A percentile compares a stretch with the other conserved stretches of the same genome.
phyloP scores from a whole-genome alignment of 768 basidiomycete genomes.

The Psilocybe cubensis region DNA sequence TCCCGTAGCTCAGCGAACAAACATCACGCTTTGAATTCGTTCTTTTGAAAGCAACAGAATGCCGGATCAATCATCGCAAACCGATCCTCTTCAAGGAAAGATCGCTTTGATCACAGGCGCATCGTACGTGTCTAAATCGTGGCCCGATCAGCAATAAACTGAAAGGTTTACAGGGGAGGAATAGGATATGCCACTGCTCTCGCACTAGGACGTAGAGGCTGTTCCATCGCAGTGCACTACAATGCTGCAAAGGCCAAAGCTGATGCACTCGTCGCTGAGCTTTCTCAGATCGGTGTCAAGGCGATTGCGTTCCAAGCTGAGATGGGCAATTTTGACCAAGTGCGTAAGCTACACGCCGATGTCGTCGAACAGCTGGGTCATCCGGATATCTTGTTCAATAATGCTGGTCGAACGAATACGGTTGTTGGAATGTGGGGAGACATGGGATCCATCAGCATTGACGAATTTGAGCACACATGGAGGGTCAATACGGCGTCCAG shows the following conservation, averaged over 20 bases:
- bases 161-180: conserved; percentile 42
- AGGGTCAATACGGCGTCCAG: conserved; percentile 49
- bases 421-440: conserved; percentile 47
- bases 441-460: conserved; percentile 46
- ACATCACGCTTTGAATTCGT: too few species aligned
- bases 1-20: too few species aligned
- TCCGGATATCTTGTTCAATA: conserved; percentile 56
- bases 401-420: conserved; percentile 46
- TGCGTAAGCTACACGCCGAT: conserved; percentile 43
- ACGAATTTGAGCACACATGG: conserved; percentile 52
- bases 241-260: conserved; percentile 40
- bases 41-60: neutral
- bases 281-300: conserved; percentile 36
- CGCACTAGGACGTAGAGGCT: conserved; percentile 46
- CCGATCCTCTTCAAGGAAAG: conserved; percentile 20
- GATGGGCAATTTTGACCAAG: conserved; percentile 45
- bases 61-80: neutral
- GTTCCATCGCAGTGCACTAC: conserved; percentile 57
- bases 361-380: conserved; percentile 48
- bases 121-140: conserved; percentile 22
- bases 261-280: conserved; percentile 38
- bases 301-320: conserved; percentile 53
- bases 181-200: conserved; percentile 56
- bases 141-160: neutral
- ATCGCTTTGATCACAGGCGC: conserved; percentile 32